These are phyloP conservation scores for Rhypophila decipiens DNA, from an alignment of 495 filamentous ascomycete genomes.

Conservation along the genomic window DNA sequence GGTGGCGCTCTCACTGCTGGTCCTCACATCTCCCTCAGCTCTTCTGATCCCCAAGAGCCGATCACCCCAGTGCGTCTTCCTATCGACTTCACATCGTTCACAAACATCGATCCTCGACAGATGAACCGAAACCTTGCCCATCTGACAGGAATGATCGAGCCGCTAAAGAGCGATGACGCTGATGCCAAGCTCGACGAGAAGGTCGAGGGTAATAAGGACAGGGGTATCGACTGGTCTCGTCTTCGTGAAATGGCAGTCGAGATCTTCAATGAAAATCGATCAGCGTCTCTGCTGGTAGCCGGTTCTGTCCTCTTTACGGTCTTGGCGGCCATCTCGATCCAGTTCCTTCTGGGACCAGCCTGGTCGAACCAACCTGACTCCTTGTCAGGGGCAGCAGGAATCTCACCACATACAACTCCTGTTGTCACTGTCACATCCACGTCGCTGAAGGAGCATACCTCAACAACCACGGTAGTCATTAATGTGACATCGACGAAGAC, in stretches of 20 bases:
- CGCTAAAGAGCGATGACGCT: conserved; percentile 11
- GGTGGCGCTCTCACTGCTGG: conserved; percentile 22
- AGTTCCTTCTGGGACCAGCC: neutral
- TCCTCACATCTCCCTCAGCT: conserved; percentile 66
- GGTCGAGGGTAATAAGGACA: neutral
- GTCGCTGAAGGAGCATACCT: conserved; percentile 16
- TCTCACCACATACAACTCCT: neutral
- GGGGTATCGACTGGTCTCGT: no score
- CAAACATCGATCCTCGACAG: conserved; percentile 64
- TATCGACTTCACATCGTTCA: conserved; percentile 66
- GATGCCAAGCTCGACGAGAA: conserved; percentile 14
- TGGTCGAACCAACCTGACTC: neutral
- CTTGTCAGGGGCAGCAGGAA: conserved; percentile 13
- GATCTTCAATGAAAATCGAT: neutral
- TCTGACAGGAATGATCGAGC: conserved; percentile 45
- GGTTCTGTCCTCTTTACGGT: neutral
- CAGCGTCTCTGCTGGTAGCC: no score
- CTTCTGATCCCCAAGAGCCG: conserved; percentile 45
- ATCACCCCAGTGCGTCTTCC: conserved; percentile 55
- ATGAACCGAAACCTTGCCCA: conserved; percentile 70
- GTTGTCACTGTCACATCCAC: conserved; percentile 2
- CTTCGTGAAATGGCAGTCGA: neutral
- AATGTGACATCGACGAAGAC: conserved; percentile 33
- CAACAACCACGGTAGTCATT: conserved; percentile 29
- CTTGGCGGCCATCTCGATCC: neutral